These are phyloP conservation scores for Echinosphaeria canescens DNA, from an alignment of 2,329 filamentous ascomycete genomes.

Conservation along the genomic window DNA sequence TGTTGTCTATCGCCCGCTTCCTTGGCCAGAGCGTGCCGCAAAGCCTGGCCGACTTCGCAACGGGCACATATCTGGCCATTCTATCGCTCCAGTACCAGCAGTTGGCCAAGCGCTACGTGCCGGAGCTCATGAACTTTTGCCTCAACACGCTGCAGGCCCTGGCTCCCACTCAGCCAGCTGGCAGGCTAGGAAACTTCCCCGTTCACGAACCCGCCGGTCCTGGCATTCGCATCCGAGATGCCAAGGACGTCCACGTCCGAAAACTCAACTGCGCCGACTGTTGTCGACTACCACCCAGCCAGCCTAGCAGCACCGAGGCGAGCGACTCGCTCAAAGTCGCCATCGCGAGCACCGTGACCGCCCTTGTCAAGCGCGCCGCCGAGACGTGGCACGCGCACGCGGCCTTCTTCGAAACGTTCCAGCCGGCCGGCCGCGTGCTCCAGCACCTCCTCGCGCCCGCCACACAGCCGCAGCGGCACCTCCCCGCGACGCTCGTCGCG, in stretches of 20 bases:
- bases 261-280: slow-evolving; percentile 40
- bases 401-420: slow-evolving; percentile 62
- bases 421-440: slow-evolving; percentile 35
- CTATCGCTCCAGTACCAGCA: slow-evolving; percentile 66
- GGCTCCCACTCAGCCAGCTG: slow-evolving; percentile 27
- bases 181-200: slow-evolving; percentile 33
- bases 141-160: slow-evolving; percentile 52
- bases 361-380: slow-evolving; percentile 44
- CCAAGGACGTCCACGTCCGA: slow-evolving; percentile 17
- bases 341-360: slow-evolving; percentile 37
- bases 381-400: slow-evolving; percentile 53
- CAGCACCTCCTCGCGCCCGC: slow-evolving; percentile 31
- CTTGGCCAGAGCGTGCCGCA: slow-evolving; percentile 57
- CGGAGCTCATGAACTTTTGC: slow-evolving; percentile 68
- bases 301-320: slow-evolving; percentile 11
- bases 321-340: slow-evolving; percentile 24
- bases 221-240: slow-evolving; percentile 26
- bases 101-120: slow-evolving; percentile 70
- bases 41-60: slow-evolving; percentile 41
- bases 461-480: slow-evolving; percentile 26
- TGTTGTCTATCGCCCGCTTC: slow-evolving; percentile 66
- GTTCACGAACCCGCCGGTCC: slow-evolving; percentile 29
- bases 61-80: slow-evolving; percentile 59
- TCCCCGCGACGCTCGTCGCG: slow-evolving; percentile 20
- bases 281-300: too few species aligned